Evolutionary conservation across 2,329 filamentous ascomycete species (phyloP).

Genomic region (Penicillium sp.): DNA sequence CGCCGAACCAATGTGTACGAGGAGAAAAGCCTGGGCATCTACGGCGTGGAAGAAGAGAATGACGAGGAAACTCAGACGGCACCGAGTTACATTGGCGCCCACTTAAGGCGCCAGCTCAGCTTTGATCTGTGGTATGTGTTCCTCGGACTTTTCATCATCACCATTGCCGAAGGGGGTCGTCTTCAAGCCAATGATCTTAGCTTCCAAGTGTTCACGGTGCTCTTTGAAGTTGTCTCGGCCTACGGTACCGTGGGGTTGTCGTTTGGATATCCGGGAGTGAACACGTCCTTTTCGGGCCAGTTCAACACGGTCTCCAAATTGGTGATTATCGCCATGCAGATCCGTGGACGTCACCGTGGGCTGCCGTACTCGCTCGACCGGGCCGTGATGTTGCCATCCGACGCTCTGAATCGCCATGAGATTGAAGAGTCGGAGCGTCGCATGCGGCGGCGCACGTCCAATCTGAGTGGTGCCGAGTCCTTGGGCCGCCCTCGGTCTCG

Average conservation of each 20-base stretch:
- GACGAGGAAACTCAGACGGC: slow-evolving; percentile 51
- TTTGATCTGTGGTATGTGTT: slow-evolving; percentile 99
- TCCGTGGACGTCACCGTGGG: slow-evolving; percentile 60
- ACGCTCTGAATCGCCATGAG: slow-evolving; percentile 58
- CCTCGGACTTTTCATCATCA: slow-evolving; percentile 83
- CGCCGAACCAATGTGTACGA: slow-evolving; percentile 95
- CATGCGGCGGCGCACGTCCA: slow-evolving; percentile 35
- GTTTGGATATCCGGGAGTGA: slow-evolving; percentile 68
- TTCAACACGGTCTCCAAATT: slow-evolving; percentile 67
- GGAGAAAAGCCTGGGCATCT: slow-evolving; percentile 61
- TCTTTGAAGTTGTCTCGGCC: slow-evolving; percentile 84
- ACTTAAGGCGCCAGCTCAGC: slow-evolving; percentile 86
- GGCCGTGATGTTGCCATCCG: slow-evolving; percentile 62
- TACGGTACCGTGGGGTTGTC: slow-evolving; percentile 93
- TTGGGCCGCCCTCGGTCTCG: slow-evolving; percentile 20
- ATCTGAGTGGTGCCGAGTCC: slow-evolving; percentile 26
- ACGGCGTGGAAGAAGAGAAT: slow-evolving; percentile 57
- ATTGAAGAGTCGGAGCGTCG: slow-evolving; percentile 46
- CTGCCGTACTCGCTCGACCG: slow-evolving; percentile 63
- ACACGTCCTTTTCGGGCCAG: slow-evolving; percentile 75
- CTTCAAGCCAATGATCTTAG: slow-evolving; percentile 55
- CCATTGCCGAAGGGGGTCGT: slow-evolving; percentile 73
- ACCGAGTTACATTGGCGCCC: slow-evolving; percentile 80
- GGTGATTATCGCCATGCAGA: slow-evolving; percentile 61
- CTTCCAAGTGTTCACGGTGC: slow-evolving; percentile 61